A percentile compares a stretch with the other conserved stretches of the same genome.
Conservation (phyloP, 495 filamentous ascomycete genomes). For the Polyplosphaeria fusca region DNA sequence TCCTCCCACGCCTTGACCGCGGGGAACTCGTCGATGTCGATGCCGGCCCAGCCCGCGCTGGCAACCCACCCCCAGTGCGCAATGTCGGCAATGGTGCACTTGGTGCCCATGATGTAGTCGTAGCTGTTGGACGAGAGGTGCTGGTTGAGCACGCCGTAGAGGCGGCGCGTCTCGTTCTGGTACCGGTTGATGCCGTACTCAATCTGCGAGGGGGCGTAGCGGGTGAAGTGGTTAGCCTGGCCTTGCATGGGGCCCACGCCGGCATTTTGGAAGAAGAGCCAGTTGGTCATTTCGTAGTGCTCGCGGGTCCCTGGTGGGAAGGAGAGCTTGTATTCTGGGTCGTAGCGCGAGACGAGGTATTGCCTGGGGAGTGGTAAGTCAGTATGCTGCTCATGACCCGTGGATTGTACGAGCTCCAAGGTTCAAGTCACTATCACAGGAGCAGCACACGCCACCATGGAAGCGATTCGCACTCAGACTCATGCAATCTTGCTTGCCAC, state of each 20-base stretch:
- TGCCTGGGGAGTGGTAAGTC: no score
- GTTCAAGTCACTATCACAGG: no score
- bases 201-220: conserved; percentile 85
- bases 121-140: conserved; percentile 56
- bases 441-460: no score
- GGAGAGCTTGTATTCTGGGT: conserved; percentile 77
- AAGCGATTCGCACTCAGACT: no score
- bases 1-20: conserved; percentile 63
- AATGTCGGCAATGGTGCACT: conserved; percentile 80
- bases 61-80: conserved; percentile 67
- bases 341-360: conserved; percentile 79
- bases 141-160: conserved; percentile 75
- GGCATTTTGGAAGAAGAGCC: conserved; percentile 65
- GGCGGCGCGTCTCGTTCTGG: conserved; percentile 71
- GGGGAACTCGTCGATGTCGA: conserved; percentile 77
- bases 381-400: no score
- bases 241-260: conserved; percentile 87
- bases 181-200: conserved; percentile 83
- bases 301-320: conserved; percentile 73
- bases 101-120: conserved; percentile 71
- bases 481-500: no score
- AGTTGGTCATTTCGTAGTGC: conserved; percentile 74
- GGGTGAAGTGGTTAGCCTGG: conserved; percentile 84
- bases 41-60: conserved; percentile 61
- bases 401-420: no score